Base-by-base conservation (phyloP, 108 stramenopile genomes). In the Skeletonema marinoi region DNA sequence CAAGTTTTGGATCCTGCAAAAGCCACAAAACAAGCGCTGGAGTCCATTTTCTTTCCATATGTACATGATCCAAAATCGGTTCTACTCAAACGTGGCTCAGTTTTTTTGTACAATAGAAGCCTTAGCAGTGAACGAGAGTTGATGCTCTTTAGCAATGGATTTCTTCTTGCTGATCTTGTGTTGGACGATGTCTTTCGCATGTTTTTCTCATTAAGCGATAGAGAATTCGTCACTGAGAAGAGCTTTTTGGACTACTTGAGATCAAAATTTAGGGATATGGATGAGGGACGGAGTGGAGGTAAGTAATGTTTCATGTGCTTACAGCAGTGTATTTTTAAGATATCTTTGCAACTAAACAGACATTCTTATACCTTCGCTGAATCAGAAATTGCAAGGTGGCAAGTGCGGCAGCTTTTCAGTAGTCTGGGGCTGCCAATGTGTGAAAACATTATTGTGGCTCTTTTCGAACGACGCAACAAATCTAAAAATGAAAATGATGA, bases 61-160 rank as follows among this genome's bases (percentile, higher is more conserved):
- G 42, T 73, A n/a, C 60, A 38, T 32, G 72, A 73, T 50, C 61
- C 62, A 29, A 73, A 73, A 44, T 73, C 72, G 2, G 60, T 60
- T 48, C 63, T 73, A 33, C 62, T 73, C 62, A 73, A 73, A 48
- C 72, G 61, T 64, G 72, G 63, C 11, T 73, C 72, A 5, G 62
- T 64, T 0, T 63, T 73, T 51, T 38, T 73, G 6, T 33, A 48
- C 61, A 51, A 42, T 17, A 50, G 31, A 13, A 32, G 13, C 19
- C 29, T 63, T 13, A 17, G 46, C 62, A 73, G 46, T 35, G 72
- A 73, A 54, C 72, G 72, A 42, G 72, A 73, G 32, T 50, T 73
- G 72, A 64, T 73, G 72, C 25, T 73, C 32, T 73, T 73, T 44
- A 73, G 61, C 30, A 60, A 73, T 58, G 72, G 72, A 13, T 73